Percentiles rank a stretch among this genome's conserved stretches.
These are phyloP conservation scores for Lactifluus piperatus DNA, from an alignment of 768 basidiomycete species.

Conservation along the genomic window DNA sequence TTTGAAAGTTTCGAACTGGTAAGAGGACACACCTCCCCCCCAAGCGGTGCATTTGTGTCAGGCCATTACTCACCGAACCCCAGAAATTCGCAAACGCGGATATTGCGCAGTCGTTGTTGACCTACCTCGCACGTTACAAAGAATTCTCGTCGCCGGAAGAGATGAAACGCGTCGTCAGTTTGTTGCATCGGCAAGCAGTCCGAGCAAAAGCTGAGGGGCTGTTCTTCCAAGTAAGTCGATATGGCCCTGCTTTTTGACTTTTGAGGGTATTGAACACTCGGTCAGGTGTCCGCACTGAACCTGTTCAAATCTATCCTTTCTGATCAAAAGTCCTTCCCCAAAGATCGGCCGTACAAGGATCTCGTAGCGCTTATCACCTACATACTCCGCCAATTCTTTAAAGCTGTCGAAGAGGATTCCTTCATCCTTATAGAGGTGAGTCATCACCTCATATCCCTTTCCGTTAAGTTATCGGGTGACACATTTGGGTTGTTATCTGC, in stretches of 20 bases:
- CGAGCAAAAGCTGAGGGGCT: constrained; percentile 88
- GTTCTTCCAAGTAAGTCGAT: constrained; percentile 76
- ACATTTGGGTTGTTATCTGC: background rate
- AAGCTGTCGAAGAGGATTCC: constrained; percentile 71
- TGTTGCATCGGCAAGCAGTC: constrained; percentile 88
- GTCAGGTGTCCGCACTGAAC: constrained; percentile 78
- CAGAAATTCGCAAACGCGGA: constrained; percentile 89
- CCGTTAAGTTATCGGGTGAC: background rate
- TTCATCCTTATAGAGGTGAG: constrained; percentile 82
- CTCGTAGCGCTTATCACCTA: constrained; percentile 77
- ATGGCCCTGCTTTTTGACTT: constrained; percentile 4
- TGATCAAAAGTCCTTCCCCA: constrained; percentile 71
- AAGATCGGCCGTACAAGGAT: constrained; percentile 73
- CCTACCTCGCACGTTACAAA: constrained; percentile 76
- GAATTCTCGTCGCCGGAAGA: constrained; percentile 72
- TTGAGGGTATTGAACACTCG: constrained; percentile 16
- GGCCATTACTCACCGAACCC: constrained; percentile 17
- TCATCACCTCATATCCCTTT: background rate
- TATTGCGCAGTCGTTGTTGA: constrained; percentile 74
- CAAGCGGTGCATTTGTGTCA: background rate
- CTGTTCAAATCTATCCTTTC: constrained; percentile 84
- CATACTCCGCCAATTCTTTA: constrained; percentile 91
- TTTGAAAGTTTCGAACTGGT: constrained; percentile 91
- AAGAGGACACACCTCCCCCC: constrained; percentile 24
- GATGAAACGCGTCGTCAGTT: constrained; percentile 82